phyloP scores from a whole-genome alignment of 257 asterid genomes.

The Buddleja alternifolia region DNA sequence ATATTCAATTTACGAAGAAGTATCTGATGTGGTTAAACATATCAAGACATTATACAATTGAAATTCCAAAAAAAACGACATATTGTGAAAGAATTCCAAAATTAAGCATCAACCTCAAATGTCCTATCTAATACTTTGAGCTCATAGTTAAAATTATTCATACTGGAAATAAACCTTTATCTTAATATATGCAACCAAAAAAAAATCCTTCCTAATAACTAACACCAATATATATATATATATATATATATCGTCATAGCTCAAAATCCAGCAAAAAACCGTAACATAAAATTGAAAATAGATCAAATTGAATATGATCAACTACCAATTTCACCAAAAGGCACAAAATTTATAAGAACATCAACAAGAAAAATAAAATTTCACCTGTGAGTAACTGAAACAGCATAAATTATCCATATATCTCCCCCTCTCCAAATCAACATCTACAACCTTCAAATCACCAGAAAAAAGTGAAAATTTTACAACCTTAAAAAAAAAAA shows the following conservation, averaged over 20 bases:
- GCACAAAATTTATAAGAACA: constrained; percentile 8
- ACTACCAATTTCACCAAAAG: constrained; percentile 19
- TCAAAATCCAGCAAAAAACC: constrained; percentile 23
- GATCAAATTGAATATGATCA: constrained; percentile 20
- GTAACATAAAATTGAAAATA: constrained; percentile 12
- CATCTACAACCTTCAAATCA: constrained; percentile 48
- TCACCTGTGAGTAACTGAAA: constrained; percentile 68
- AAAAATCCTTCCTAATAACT: too few species aligned
- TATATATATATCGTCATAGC: constrained; percentile 13
- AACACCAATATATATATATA: too few species aligned
- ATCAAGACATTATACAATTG: neutral
- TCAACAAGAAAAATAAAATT: constrained; percentile 24
- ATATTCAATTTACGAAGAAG: neutral
- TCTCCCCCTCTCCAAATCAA: constrained; percentile 48
- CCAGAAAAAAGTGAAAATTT: constrained; percentile 28
- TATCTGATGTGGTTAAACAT: neutral
- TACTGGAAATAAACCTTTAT: neutral
- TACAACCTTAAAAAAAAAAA: constrained; percentile 47
- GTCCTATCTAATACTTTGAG: neutral
- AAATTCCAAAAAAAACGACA: neutral
- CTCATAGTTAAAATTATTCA: constrained; percentile 1
- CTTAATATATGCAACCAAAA: neutral
- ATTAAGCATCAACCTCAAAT: neutral
- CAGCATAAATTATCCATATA: constrained; percentile 75
- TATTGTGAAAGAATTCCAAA: neutral